These are phyloP conservation scores for Vitis rotundifolia DNA, from an alignment of 164 flowering plant genomes.

Conservation along the genomic window DNA sequence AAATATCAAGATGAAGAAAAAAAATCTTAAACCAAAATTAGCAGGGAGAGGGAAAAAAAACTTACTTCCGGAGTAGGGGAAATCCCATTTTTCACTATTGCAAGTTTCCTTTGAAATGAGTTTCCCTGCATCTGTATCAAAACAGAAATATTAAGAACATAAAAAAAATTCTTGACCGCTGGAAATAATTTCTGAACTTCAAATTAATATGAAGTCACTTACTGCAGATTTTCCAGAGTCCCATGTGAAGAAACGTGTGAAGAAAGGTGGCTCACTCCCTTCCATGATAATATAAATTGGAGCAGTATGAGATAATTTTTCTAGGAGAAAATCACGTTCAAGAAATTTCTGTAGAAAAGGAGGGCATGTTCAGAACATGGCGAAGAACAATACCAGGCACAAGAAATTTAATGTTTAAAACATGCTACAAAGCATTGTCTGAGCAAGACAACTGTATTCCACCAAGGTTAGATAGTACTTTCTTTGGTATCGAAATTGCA, in stretches of 20 bases:
- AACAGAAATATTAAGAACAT: conserved; percentile 6
- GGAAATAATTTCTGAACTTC: too few species aligned
- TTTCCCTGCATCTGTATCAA: conserved; percentile 91
- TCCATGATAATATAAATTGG: conserved; percentile 78
- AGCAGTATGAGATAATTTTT: conserved; percentile 73
- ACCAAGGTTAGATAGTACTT: too few species aligned
- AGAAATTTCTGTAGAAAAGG: conserved; percentile 73
- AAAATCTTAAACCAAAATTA: background rate
- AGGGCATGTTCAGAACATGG: background rate
- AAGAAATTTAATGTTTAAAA: background rate
- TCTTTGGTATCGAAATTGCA: background rate
- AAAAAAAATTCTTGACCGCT: background rate
- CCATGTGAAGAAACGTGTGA: conserved; percentile 94
- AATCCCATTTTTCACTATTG: conserved; percentile 73
- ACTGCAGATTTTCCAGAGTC: conserved; percentile 88
- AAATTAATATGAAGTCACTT: conserved; percentile 30
- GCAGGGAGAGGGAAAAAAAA: background rate
- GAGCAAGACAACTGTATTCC: too few species aligned
- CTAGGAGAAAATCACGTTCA: conserved; percentile 80
- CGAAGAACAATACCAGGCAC: background rate
- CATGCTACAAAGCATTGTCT: background rate
- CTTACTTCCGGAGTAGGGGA: conserved; percentile 73
- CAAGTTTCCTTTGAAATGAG: conserved; percentile 89
- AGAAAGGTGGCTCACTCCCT: conserved; percentile 89
- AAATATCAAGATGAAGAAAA: too few species aligned